Percentiles rank a stretch among this genome's conserved stretches.
Evolutionary conservation across 2,329 filamentous ascomycete genomes (phyloP).

Genomic region (Dryadomyces quercus-mongolicae): DNA sequence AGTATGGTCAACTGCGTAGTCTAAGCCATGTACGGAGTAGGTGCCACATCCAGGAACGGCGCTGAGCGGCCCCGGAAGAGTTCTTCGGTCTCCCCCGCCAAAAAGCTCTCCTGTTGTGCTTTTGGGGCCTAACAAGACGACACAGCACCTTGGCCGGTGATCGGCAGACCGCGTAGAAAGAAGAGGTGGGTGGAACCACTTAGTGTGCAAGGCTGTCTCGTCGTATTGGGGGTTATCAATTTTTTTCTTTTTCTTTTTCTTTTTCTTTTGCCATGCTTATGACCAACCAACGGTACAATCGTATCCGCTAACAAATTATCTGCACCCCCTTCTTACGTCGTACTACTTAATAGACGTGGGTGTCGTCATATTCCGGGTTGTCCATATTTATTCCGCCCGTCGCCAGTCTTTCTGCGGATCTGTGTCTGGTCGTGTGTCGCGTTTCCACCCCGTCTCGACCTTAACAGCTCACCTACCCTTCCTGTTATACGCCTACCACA

Average conservation of each 20-base stretch:
- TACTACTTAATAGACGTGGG: not conserved
- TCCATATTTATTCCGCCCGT: not conserved
- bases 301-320: not conserved
- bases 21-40: not conserved
- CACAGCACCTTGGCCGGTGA: not conserved
- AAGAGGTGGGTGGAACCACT: not conserved
- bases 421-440: no score
- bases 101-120: no score
- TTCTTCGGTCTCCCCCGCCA: no score
- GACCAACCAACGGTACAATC: not conserved
- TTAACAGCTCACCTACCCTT: not conserved
- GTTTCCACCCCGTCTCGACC: no score
- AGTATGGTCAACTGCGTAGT: not conserved
- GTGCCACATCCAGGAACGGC: not conserved
- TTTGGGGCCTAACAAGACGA: no score
- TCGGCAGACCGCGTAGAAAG: slow-evolving; percentile 3
- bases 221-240: not conserved
- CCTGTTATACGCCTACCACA: not conserved
- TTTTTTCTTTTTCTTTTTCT: not conserved
- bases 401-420: not conserved
- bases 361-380: not conserved
- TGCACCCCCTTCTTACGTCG: not conserved
- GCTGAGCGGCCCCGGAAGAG: not conserved
- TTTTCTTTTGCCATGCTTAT: not conserved
- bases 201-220: slow-evolving; percentile 1